Evolutionary conservation across 2,329 filamentous ascomycete species (phyloP), one percentile per base, ranked within the genome.

Genomic region (Drechslera avenae): DNA sequence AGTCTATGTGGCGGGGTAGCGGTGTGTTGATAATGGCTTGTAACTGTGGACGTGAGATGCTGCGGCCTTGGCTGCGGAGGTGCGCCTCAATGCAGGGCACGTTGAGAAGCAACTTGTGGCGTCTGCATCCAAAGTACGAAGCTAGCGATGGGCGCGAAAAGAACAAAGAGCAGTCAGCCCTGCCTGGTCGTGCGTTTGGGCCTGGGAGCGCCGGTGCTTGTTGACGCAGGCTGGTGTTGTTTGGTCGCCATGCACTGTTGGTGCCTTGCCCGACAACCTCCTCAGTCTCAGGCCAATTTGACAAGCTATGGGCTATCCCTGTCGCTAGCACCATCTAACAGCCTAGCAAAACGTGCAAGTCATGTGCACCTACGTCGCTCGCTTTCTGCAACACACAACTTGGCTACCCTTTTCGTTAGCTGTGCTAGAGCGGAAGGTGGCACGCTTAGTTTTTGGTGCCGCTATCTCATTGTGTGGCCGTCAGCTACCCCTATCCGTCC

Each of bases 31-130:
- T 47, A 35, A 28, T 48, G 39, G 46, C 40, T 34, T 34, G 42
- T 17, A 9, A 31, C 42, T 34, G 43, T 52, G 54, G 57, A 54
- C 54, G 48, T 55, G 56, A n/a, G n/a, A 61, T 44, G 57, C 41
- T 57, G 51, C 54, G 48, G 50, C 49, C 57, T 61, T 57, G 57
- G 57, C 57, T 52, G 57, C 56, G 59, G 57, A 57, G 46, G 52
- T 51, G 42, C 52, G 43, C 46, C 50, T 51, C 46, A 51, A 42
- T 59, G 58, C 52, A 58, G 54, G 51, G 55, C 45, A 45, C 33
- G 28, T 32, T 37, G 44, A 31, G 28, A 14, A 34, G 45, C 46
- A 33, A 47, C 47, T 55, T 45, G 53, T 48, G 50, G 52, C 52
- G 48, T 45, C 37, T 51, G 23, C 23, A 28, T 8, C 5, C 4